Evolutionary conservation across 2,329 filamentous ascomycete species (phyloP), one percentile per base, ranked within the genome.

Genomic region (Ophiostoma perfectum): DNA sequence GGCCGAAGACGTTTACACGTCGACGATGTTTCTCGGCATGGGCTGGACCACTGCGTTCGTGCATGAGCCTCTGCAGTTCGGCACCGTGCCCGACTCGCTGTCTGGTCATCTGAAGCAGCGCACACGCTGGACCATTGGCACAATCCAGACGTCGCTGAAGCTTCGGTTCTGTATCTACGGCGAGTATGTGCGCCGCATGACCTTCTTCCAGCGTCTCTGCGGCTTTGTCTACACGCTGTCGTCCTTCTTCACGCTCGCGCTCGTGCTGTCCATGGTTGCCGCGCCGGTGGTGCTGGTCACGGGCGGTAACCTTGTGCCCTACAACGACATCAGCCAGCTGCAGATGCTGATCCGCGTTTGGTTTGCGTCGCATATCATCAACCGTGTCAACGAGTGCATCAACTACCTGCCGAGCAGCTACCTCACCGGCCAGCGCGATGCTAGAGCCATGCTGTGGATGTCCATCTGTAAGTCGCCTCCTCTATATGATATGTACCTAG

Each of bases 11-110:
- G 82, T 86, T 2, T 82, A 81, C 66, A 87, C 83, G 2, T 88
- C 85, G 8, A 84, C 82, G 0, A 77, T 85, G 42, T 82, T 89
- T 74, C 80, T 88, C 1, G 85, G 84, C 2, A 80, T 78, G 69
- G 87, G 87, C 60, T 89, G 86, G 86, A 84, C 82, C 73, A 88
- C 85, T 2, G 85, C 83, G 0, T 88, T 83, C 72, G 76, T 87
- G 42, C 83, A 86, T 71, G 86, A 88, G 72, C 80, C 81, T 4
- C 78, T 88, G 2, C 86, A 88, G 74, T 88, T 81, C 63, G 86
- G 86, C 55, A 83, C 82, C 2, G 83, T 88, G 0, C 83, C 86
- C 4, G 85, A 86, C 64, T 84, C 86, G 64, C 85, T 80, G 52
- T 80, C 79, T 39, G 80, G 81, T 18, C 83, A 86, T 73, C 73